Conservation (phyloP, 2,329 filamentous ascomycete species). For the Periconia sp. region DNA sequence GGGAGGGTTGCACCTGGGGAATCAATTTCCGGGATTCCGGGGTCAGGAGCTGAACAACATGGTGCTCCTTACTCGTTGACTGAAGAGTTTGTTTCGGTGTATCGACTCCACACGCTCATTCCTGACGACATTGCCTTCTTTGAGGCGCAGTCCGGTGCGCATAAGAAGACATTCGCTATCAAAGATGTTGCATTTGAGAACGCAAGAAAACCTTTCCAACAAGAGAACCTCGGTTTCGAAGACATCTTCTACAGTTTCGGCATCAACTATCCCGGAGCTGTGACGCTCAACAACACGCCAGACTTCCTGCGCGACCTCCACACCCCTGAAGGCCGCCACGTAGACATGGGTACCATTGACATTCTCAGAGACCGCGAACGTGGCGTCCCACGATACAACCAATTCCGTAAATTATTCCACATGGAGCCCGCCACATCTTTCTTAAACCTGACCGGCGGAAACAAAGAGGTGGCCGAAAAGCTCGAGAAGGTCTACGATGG, state of each 20-base stretch:
- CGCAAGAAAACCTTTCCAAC: conserved; percentile 32
- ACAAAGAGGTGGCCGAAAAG: conserved; percentile 43
- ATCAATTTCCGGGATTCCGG: conserved; percentile 49
- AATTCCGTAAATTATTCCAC: conserved; percentile 54
- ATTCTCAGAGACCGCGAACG: conserved; percentile 56
- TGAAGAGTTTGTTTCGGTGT: conserved; percentile 55
- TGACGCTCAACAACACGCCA: conserved; percentile 50
- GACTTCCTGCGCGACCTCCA: conserved; percentile 50
- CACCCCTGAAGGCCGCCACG: conserved; percentile 49
- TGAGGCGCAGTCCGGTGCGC: conserved; percentile 28
- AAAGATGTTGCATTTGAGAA: conserved; percentile 36
- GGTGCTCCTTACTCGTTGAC: conserved; percentile 51
- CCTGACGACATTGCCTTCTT: conserved; percentile 49
- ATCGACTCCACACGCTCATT: conserved; percentile 52
- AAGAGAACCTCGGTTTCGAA: conserved; percentile 19
- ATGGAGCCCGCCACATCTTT: conserved; percentile 47
- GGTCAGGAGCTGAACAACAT: conserved; percentile 46
- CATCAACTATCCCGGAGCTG: conserved; percentile 56
- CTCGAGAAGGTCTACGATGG: conserved; percentile 48
- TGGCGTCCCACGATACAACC: conserved; percentile 54
- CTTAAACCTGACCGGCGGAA: conserved; percentile 48
- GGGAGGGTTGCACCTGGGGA: conserved; percentile 50
- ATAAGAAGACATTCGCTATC: conserved; percentile 31
- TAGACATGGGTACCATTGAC: conserved; percentile 55
- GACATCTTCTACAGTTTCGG: conserved; percentile 53